These are phyloP conservation scores for Furcasterigmium sp. DNA, from an alignment of 2,329 filamentous ascomycete species.

Conservation along the genomic window DNA sequence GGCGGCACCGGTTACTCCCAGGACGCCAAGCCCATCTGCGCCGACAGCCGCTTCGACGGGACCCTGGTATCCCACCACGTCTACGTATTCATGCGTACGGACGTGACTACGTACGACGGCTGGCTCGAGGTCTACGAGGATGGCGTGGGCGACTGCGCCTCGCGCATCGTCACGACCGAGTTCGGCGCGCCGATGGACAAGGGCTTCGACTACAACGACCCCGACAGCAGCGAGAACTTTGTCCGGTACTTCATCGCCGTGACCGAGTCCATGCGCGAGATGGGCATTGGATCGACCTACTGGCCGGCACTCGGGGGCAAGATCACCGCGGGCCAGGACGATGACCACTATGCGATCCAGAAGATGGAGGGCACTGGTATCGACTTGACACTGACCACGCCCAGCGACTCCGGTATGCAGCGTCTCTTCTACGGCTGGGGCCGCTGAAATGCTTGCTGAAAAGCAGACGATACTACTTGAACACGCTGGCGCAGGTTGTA, in stretches of 20 bases:
- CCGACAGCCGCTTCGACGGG: slow-evolving; percentile 6
- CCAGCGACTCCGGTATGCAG: slow-evolving; percentile 2
- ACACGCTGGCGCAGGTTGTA: neutral
- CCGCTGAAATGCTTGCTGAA: slow-evolving; percentile 1
- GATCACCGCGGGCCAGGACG: slow-evolving; percentile 3
- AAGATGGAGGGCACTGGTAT: slow-evolving; percentile 5
- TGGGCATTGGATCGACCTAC: slow-evolving; percentile 4
- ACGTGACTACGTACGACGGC: slow-evolving; percentile 5
- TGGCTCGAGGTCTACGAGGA: slow-evolving; percentile 4
- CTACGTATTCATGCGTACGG: slow-evolving; percentile 3
- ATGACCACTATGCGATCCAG: slow-evolving; percentile 6
- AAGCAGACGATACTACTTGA: neutral
- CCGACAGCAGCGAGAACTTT: slow-evolving; percentile 3
- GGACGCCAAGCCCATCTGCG: slow-evolving; percentile 5
- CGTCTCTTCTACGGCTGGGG: slow-evolving; percentile 4
- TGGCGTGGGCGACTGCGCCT: slow-evolving; percentile 5
- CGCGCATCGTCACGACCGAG: slow-evolving; percentile 5
- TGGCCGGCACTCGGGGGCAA: slow-evolving; percentile 5
- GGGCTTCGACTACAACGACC: slow-evolving; percentile 3
- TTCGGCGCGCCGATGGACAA: slow-evolving; percentile 7
- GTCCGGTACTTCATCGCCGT: slow-evolving; percentile 3
- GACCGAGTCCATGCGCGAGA: slow-evolving; percentile 2
- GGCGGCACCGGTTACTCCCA: slow-evolving; percentile 5
- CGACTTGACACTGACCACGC: slow-evolving; percentile 6
- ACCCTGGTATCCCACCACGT: slow-evolving; percentile 5